phyloP scores from a whole-genome alignment of 768 basidiomycete genomes.

The Serendipita sp. region DNA sequence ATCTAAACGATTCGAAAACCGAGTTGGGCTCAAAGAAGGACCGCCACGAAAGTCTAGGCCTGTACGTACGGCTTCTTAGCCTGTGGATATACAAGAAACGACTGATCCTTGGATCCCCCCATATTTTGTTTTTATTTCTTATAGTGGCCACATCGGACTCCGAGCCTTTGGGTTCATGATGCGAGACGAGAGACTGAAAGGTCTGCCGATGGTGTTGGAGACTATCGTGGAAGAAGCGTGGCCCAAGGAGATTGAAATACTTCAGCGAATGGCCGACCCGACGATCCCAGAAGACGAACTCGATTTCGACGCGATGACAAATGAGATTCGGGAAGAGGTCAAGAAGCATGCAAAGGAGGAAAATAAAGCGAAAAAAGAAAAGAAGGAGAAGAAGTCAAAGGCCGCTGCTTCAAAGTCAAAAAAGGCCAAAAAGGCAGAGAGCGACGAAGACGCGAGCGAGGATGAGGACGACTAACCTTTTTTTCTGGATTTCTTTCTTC shows the following conservation, averaged over 20 bases:
- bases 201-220: constrained; percentile 69
- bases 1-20: constrained; percentile 72
- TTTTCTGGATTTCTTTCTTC: not conserved
- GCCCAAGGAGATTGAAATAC: constrained; percentile 52
- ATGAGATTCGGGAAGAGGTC: constrained; percentile 14
- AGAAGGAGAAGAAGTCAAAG: not conserved
- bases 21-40: constrained; percentile 51
- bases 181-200: constrained; percentile 46
- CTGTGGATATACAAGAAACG: no score
- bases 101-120: no score
- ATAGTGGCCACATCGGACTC: constrained; percentile 54
- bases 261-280: constrained; percentile 30
- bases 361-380: constrained; percentile 6
- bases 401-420: not conserved
- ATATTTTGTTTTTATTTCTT: no score
- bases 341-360: constrained; percentile 6
- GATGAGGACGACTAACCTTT: not conserved
- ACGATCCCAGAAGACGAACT: constrained; percentile 4
- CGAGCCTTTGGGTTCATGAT: constrained; percentile 48
- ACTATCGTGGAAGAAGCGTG: constrained; percentile 68
- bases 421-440: constrained; percentile 15
- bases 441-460: not conserved
- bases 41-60: constrained; percentile 70
- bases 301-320: not conserved
- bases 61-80: no score